Base-by-base conservation (phyloP, 2,329 filamentous ascomycete genomes). In the Colletotrichum sp. region DNA sequence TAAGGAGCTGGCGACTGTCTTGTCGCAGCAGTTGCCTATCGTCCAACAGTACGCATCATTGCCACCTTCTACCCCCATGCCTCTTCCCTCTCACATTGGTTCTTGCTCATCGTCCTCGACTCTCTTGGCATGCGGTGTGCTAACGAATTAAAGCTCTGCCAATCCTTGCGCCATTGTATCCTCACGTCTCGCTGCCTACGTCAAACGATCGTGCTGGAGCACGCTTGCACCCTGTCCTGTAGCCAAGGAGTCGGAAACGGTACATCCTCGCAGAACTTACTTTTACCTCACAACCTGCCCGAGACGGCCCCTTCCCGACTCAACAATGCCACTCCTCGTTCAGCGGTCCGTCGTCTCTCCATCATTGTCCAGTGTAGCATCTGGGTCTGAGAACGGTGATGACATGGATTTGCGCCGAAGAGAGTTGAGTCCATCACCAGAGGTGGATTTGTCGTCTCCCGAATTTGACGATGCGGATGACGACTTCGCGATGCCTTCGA, bases 111-210 rank as follows among this genome's bases (percentile, higher is more conserved):
- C 16, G 24, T 49, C 55, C 18, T 57, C 60, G 4, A 44, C 62
- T 36, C 78, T 80, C 70, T 34, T 10, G 13, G 4, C 7, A 62
- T 21, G 12, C 34, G 18, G 68, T 28, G 9, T 44, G 65, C 76
- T 69, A 49, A 72, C 63, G 60, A 68, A 77, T 83, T 79, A 72
- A 83, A 99, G 97, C 86, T 99, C 97, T 79, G 96, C 96, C 68
- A 99, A 99, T 83, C 96, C 96, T 72, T 95, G 95, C 82, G 96
- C 97, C 74, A 95, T 99, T 81, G 96, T 99, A 80, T 98, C 96
- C 3, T 98, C 97, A 60, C 94, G 97, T 81, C 89, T 99, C 68
- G 94, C 96, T 55, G 92, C 94, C 39, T 99, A 98, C 86, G 90
- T 98, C 82, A 98, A 98, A 88, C 95, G 97, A 79, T 87, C 95